Evolutionary conservation across 768 basidiomycete species (phyloP).

Genomic region (Amanita inopinata): DNA sequence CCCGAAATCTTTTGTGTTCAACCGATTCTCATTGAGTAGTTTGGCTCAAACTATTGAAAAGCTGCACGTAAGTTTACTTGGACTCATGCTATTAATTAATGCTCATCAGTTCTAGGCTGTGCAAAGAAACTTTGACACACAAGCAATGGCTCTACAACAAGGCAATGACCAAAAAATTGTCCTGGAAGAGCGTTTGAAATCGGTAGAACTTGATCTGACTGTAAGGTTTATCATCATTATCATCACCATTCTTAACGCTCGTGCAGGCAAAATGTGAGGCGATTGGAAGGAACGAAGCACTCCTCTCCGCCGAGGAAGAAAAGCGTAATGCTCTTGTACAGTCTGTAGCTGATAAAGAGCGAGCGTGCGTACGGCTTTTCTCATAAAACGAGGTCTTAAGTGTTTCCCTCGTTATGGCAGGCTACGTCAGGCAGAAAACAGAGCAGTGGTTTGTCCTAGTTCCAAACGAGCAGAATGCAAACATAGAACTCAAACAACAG

Average conservation of each 20-base stretch:
- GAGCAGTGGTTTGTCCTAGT: neutral
- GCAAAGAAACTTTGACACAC: neutral
- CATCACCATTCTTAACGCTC: neutral
- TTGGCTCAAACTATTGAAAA: neutral
- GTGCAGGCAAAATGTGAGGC: neutral
- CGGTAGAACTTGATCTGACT: neutral
- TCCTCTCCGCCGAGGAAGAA: constrained; percentile 1
- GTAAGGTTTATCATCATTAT: neutral
- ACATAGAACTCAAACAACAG: constrained; percentile 5
- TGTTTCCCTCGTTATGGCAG: neutral
- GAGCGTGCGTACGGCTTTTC: too few relatives aligned
- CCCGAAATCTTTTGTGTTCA: neutral
- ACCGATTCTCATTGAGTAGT: neutral
- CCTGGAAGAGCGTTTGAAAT: neutral
- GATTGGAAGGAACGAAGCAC: neutral
- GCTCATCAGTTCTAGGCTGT: neutral
- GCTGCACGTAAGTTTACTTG: neutral
- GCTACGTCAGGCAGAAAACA: constrained; percentile 1
- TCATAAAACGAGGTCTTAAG: too few relatives aligned
- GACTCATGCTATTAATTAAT: too few relatives aligned
- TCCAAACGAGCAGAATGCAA: neutral
- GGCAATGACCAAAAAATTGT: neutral
- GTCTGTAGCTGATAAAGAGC: neutral
- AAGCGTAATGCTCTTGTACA: neutral
- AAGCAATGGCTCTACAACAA: neutral